Base-by-base conservation (phyloP, 2,329 filamentous ascomycete genomes). In the Calonectria naviculata region DNA sequence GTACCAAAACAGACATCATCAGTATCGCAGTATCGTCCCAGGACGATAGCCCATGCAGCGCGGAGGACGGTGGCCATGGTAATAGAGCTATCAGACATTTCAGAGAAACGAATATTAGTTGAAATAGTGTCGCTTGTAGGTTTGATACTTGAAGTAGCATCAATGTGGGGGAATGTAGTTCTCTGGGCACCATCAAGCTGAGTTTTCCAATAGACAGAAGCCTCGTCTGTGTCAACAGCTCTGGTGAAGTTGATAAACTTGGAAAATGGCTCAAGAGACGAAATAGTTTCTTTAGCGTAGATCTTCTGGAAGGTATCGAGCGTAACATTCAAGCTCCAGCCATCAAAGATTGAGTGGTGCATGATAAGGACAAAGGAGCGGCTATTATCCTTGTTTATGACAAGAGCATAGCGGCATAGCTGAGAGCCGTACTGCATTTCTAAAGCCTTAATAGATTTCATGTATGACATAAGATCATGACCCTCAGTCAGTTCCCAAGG, bases 1-100 rank as follows among this genome's bases (percentile, higher is more conserved):
- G 44, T 41, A 12, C 63, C 63, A 42, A 65, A 65, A 13, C 44
- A 52, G 47, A 65, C 63, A 29, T 65, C 63, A n/a, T 65, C 31
- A n/a, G 17, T 52, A n/a, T 49, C 47, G 21, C 42, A 52, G 24
- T 52, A 65, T 8, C 36, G 21, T 1, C 46, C 28, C 21, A 65
- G 44, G 10, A 65, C 63, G 21, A 65, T 19, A 19, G 63, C 63
- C 63, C 63, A 65, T 3, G 63, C 63, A 4, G 46, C 63, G 28
- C 46, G 63, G 10, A 65, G 21, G 24, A 65, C 26, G 13, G 61
- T 64, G 24, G 61, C 41, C 12, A 28, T 49, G 9, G 61, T 64
- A 12, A 64, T 61, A 4, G 56, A 61, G 7, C 13, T 49, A 64
- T 46, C 1, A 19, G 24, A 1, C 28, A 49, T 24, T 46, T 64